Base-by-base conservation (phyloP, 2,329 filamentous ascomycete genomes). In the Ophiosphaerella narmari region DNA sequence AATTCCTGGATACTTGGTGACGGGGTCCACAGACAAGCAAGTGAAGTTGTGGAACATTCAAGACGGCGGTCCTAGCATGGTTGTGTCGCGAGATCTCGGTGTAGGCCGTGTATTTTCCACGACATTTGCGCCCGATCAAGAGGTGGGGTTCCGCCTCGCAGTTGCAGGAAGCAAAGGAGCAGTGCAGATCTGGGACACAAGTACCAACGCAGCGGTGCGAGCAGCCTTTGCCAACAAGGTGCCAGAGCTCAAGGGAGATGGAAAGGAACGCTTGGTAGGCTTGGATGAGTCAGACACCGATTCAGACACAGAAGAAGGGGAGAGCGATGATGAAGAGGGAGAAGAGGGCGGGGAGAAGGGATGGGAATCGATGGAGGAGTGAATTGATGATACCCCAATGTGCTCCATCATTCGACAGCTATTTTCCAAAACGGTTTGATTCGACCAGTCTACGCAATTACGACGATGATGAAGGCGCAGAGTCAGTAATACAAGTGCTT, bases 21-120 rank as follows among this genome's bases (percentile, higher is more conserved):
- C 94, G 0, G 94, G 92, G 3, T 96, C 91, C 2, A 92, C 90
- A 12, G 94, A 99, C 79, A 93, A 91, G 79, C 90, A 88, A 5
- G 91, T 97, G 64, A 99, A 99, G 81, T 81, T 99, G 49, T 99
- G 94, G 94, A 96, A 96, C 75, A 86, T 97, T 49, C 83, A 88
- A 62, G 75, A 87, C 11, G 83, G 84, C 35, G 91, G 91, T 2
- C 94, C 94, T 1, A 89, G 86, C 53, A 89, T 99, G 84, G 91
- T 99, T 1, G 90, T 95, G 5, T 89, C 90, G 23, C 86, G 94
- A 60, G 93, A 97, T 73, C 79, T 97, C 39, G 94, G 95, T 46
- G 90, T 99, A 14, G 94, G 94, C 52, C 95, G 93, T 76, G 89
- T 99, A 33, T 99, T 99, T 75, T 90, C 90, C 9, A 89, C 92